Conservation (phyloP, 495 filamentous ascomycete species). For the Penicillium flavigenum region DNA sequence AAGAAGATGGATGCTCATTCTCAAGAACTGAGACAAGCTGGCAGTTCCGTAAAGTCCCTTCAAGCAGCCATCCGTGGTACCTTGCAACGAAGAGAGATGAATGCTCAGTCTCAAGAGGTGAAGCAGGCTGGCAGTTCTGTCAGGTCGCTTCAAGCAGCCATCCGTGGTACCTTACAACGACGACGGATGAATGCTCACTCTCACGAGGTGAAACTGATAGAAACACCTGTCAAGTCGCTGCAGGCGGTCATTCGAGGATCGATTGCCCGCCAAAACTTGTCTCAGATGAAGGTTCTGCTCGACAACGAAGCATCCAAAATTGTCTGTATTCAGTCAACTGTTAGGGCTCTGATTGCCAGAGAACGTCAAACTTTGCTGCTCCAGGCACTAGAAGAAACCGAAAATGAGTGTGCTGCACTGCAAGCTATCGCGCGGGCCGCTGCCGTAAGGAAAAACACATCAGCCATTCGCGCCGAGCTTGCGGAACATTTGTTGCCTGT, state of each 20-base stretch:
- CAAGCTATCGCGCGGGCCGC: conserved; percentile 48
- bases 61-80: conserved; percentile 60
- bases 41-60: conserved; percentile 30
- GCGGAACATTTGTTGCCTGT: conserved; percentile 30
- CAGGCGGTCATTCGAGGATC: conserved; percentile 53
- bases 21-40: conserved; percentile 41
- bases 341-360: conserved; percentile 41
- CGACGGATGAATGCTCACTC: conserved; percentile 50
- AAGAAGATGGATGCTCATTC: conserved; percentile 49
- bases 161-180: conserved; percentile 57
- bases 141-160: conserved; percentile 66
- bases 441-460: conserved; percentile 27
- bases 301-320: conserved; percentile 35
- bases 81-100: conserved; percentile 47
- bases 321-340: conserved; percentile 46
- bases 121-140: conserved; percentile 51
- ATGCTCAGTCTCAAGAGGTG: conserved; percentile 47
- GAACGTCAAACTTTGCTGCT: conserved; percentile 29
- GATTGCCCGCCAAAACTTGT: conserved; percentile 43
- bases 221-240: conserved; percentile 30
- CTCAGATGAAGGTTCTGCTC: conserved; percentile 34
- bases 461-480: conserved; percentile 30
- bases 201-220: conserved; percentile 43
- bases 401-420: conserved; percentile 29
- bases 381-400: conserved; percentile 34